Evolutionary conservation across 2,329 filamentous ascomycete species (phyloP), one percentile per base, ranked within the genome.

Genomic region (Pseudofabraea citricarpa): DNA sequence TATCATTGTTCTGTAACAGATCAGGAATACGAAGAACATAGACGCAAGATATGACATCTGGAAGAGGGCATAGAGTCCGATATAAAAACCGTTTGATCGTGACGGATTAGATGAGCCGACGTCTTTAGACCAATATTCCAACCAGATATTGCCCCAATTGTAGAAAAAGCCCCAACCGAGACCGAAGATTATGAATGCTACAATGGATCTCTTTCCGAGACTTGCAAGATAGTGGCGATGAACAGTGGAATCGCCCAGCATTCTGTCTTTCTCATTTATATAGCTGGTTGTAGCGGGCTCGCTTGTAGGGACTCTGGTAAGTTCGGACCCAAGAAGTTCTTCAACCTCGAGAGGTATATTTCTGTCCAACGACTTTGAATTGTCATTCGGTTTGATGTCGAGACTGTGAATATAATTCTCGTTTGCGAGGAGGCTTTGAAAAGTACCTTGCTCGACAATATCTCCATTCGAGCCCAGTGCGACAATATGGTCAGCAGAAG

Each of bases 401-500:
- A 33, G 31, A 16, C 31, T 33, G 9, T 9, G 9, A 9, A 33
- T 16, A 3, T 31, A 68, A 57, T 4, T 69, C 67, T 7, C 60
- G 58, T 5, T 57, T 62, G 3, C 68, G 67, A 26, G 68, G 60
- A 10, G 59, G 46, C 0, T 56, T 44, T 33, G 9, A 35, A 63
- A 65, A n/a, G 47, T 48, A 6, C 66, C 67, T 43, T 67, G 60
- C 15, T 65, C 62, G 1, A 46, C 42, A 29, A 64, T 49, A 4
- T 40, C 43, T 4, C 64, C 64, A 13, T 57, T 42, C 4, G 50
- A n/a, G 26, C 26, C 48, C 5, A 71, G 47, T 7, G 58, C 59
- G 8, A 71, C 55, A n/a, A 69, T 60, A 15, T 63, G 54, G 31
- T 76, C 70, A 10, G 65, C 59, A 32, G 61, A 59, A 12, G 57